Base-by-base conservation (phyloP, 129 eudicot genomes). In the Centaurea solstitialis region DNA sequence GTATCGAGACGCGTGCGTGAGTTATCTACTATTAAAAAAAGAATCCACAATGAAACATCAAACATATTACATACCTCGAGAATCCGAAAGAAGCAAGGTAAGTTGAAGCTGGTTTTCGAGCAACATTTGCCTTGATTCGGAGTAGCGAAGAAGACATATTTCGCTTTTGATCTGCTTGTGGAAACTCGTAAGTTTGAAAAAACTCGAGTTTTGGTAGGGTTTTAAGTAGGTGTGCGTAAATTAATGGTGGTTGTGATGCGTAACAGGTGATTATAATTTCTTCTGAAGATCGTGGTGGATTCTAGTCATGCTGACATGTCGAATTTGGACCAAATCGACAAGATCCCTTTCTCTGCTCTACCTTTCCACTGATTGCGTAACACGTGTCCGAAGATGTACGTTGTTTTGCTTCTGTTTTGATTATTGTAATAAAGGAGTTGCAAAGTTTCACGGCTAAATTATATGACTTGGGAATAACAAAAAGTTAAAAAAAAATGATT, bases 11-110 rank as follows among this genome's bases (percentile, higher is more conserved):
- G n/a, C n/a, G n/a, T n/a, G n/a, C n/a, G n/a, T n/a, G n/a, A n/a
- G n/a, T n/a, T n/a, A n/a, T n/a, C n/a, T n/a, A n/a, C n/a, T n/a
- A n/a, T n/a, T n/a, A n/a, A n/a, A n/a, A n/a, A n/a, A n/a, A n/a
- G n/a, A n/a, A n/a, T n/a, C n/a, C n/a, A n/a, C n/a, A n/a, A n/a
- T n/a, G n/a, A n/a, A n/a, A n/a, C n/a, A n/a, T n/a, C n/a, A n/a
- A n/a, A n/a, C n/a, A n/a, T n/a, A n/a, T n/a, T n/a, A n/a, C 15
- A 40, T 70, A 82, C 86, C 86, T 76, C 6, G 86, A 82, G 76
- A 76, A 82, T 38, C 77, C 43, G 12, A 57, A 53, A 17, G 81
- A 82, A 69, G 71, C 40, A 24, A 82, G 72, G 65, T 53, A 28
- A 59, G 53, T 76, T 53, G 85, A 69, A 68, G 77, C 64, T 57